Conservation (phyloP, 1,139 yeast genomes). For the Hanseniaspora uvarum region DNA sequence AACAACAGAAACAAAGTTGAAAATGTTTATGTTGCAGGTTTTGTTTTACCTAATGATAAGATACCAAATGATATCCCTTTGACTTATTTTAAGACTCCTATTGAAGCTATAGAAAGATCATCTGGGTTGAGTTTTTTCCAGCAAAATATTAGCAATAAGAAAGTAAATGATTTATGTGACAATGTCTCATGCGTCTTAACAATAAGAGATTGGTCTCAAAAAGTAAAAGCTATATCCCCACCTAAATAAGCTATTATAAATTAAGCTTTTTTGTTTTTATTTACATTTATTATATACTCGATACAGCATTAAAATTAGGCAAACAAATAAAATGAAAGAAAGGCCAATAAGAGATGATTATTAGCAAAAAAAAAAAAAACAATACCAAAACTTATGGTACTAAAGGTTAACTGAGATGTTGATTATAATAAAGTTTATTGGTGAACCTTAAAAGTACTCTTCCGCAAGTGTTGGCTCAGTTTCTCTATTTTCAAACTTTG, state of each 20-base stretch:
- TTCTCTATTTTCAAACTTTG: background rate
- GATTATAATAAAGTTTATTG: background rate
- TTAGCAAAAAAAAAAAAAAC: no score
- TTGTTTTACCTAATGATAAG: slow-evolving; percentile 76
- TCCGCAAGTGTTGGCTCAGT: background rate
- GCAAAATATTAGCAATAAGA: slow-evolving; percentile 48
- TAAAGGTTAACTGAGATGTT: background rate
- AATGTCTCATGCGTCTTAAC: slow-evolving; percentile 71
- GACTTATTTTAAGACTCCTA: slow-evolving; percentile 70
- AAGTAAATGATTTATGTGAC: slow-evolving; percentile 52
- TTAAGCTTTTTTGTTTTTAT: background rate
- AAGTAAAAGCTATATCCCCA: slow-evolving; percentile 37
- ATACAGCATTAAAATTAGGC: no score
- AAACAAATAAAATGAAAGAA: no score
- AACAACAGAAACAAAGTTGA: slow-evolving; percentile 33
- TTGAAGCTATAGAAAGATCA: slow-evolving; percentile 78
- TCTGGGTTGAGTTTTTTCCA: slow-evolving; percentile 75
- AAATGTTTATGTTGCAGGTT: slow-evolving; percentile 71
- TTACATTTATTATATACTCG: background rate
- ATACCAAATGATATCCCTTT: slow-evolving; percentile 65
- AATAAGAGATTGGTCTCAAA: slow-evolving; percentile 65
- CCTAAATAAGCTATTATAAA: slow-evolving; percentile 25
- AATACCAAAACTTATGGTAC: no score
- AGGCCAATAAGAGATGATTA: no score
- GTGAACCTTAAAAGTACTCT: background rate